A percentile compares a stretch with the other conserved stretches of the same genome.
Evolutionary conservation across 768 basidiomycete species (phyloP).

Genomic region (Hypholoma fasciculare): DNA sequence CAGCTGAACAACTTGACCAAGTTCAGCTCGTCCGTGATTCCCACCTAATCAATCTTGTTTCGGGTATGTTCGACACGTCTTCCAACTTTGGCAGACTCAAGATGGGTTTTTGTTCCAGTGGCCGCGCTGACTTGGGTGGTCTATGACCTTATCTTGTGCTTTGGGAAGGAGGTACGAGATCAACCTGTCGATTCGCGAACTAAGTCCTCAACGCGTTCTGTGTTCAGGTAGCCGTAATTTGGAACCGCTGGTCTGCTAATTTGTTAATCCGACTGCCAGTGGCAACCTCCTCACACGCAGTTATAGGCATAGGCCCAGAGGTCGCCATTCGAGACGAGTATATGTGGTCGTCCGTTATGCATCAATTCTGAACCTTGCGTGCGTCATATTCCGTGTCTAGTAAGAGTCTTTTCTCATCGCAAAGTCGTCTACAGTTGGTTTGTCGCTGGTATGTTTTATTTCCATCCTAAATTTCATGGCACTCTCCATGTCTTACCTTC

Average conservation of each 20-base stretch:
- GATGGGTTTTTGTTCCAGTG: slow-evolving; percentile 5
- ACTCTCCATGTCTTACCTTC: too few species aligned
- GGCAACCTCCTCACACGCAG: not conserved
- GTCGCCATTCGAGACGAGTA: slow-evolving; percentile 18
- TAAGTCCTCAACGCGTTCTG: not conserved
- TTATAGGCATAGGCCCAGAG: slow-evolving; percentile 15
- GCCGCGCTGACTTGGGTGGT: slow-evolving; percentile 22
- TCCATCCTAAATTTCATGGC: not conserved
- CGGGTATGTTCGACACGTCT: not conserved
- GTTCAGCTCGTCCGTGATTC: not conserved
- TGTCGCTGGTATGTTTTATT: slow-evolving; percentile 15
- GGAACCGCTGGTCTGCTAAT: slow-evolving; percentile 18
- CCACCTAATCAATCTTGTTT: not conserved
- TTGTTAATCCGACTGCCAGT: not conserved
- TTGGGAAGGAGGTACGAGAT: slow-evolving; percentile 15
- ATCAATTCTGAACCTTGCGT: slow-evolving; percentile 19
- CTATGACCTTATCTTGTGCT: slow-evolving; percentile 20
- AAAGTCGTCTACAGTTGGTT: slow-evolving; percentile 10
- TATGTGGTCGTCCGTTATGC: slow-evolving; percentile 21
- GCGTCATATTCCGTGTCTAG: not conserved
- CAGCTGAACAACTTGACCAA: not conserved
- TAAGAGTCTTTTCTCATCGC: not conserved
- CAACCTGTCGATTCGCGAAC: not conserved
- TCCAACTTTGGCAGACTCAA: not conserved
- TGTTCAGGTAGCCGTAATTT: slow-evolving; percentile 15